Conservation (phyloP, 2,329 filamentous ascomycete species). For the Alternaria arborescens region DNA sequence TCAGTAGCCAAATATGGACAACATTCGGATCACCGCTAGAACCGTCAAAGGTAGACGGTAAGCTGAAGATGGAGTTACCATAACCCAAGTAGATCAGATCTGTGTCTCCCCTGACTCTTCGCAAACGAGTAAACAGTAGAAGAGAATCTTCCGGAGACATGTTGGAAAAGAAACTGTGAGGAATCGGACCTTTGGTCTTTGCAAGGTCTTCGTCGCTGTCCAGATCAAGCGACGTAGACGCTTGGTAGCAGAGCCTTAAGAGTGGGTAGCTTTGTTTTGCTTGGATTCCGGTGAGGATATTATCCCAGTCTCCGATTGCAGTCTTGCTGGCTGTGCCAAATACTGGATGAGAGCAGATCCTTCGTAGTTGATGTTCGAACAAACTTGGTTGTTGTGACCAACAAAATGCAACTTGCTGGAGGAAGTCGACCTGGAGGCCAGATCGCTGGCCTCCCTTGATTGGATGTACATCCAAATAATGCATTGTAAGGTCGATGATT, state of each 20-base stretch:
- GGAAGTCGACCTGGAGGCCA: slow-evolving; percentile 14
- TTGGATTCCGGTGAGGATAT: slow-evolving; percentile 17
- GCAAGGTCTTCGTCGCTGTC: slow-evolving; percentile 28
- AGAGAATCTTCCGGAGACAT: slow-evolving; percentile 28
- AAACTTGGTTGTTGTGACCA: slow-evolving; percentile 34
- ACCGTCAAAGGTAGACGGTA: neutral
- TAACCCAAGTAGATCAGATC: slow-evolving; percentile 17
- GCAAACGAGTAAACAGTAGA: slow-evolving; percentile 31
- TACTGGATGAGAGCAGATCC: slow-evolving; percentile 8
- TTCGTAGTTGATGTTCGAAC: slow-evolving; percentile 28
- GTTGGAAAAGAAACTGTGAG: slow-evolving; percentile 11
- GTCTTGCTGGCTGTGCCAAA: slow-evolving; percentile 1
- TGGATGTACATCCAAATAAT: slow-evolving; percentile 27
- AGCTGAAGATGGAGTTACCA: slow-evolving; percentile 13
- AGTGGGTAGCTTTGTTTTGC: slow-evolving; percentile 27
- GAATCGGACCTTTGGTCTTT: slow-evolving; percentile 10
- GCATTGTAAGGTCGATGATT: slow-evolving; percentile 27
- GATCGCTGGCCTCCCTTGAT: slow-evolving; percentile 10
- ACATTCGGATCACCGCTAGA: slow-evolving; percentile 26
- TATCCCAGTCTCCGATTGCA: slow-evolving; percentile 1
- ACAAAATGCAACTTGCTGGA: slow-evolving; percentile 31
- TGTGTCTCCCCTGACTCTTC: slow-evolving; percentile 26
- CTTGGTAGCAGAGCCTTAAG: slow-evolving; percentile 28
- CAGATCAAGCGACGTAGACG: slow-evolving; percentile 23
- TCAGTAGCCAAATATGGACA: slow-evolving; percentile 23